These are phyloP conservation scores for Dissophora ornata DNA, from an alignment of 192 early-diverging fungal species.

Conservation along the genomic window DNA sequence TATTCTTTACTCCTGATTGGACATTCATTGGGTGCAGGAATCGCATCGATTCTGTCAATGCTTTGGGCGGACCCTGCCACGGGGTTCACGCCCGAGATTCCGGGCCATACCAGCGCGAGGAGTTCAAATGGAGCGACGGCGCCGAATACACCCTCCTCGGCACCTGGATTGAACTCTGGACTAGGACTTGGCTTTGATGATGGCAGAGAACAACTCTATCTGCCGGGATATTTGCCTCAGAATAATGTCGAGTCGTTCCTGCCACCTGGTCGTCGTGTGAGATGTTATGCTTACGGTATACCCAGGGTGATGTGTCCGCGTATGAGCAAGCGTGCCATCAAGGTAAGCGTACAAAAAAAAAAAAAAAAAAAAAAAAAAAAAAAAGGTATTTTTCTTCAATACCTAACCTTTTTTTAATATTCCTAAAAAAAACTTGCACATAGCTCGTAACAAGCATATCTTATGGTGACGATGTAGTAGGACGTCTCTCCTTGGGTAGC, in stretches of 20 bases:
- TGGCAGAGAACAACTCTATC: slow-evolving; percentile 16
- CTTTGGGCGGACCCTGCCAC: slow-evolving; percentile 58
- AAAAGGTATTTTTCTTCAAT: not conserved
- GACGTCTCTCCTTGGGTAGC: slow-evolving; percentile 50
- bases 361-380: not conserved
- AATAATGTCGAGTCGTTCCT: slow-evolving; percentile 34
- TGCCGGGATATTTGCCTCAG: slow-evolving; percentile 35
- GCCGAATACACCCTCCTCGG: slow-evolving; percentile 1
- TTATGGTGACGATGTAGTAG: slow-evolving; percentile 50
- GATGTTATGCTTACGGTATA: slow-evolving; percentile 58
- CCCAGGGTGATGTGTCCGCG: slow-evolving; percentile 59
- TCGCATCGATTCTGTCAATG: slow-evolving; percentile 58
- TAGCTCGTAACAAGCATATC: slow-evolving; percentile 56
- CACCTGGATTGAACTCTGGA: not conserved
- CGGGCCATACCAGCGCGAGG: slow-evolving; percentile 12
- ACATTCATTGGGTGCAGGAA: slow-evolving; percentile 64
- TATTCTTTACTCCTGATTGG: slow-evolving; percentile 61
- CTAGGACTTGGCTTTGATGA: not conserved
- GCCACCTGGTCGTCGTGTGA: slow-evolving; percentile 57
- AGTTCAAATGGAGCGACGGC: not conserved
- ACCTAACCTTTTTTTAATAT: not conserved
- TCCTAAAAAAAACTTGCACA: not conserved
- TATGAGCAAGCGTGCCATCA: slow-evolving; percentile 54
- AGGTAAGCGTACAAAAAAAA: slow-evolving; percentile 22
- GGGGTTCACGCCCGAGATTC: slow-evolving; percentile 50